phyloP scores from a whole-genome alignment of 2,329 filamentous ascomycete species.

The Talaromyces sp. region DNA sequence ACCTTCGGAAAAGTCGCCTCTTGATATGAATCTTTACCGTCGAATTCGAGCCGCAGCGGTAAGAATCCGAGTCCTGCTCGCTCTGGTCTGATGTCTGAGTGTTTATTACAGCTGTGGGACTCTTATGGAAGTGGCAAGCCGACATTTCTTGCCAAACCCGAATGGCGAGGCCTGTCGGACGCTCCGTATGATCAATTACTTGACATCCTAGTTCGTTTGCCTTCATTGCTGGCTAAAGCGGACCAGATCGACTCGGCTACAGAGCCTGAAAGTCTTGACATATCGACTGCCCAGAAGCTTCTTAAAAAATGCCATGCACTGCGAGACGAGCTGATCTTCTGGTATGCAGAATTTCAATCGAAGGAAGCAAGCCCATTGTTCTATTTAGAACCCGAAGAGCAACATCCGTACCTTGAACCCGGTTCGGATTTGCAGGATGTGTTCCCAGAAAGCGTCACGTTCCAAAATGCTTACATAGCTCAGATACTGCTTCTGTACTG shows the following conservation, averaged over 20 bases:
- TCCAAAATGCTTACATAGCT: slow-evolving; percentile 9
- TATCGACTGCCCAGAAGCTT: neutral
- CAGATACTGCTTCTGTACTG: slow-evolving; percentile 9
- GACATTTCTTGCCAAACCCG: slow-evolving; percentile 9
- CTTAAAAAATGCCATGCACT: slow-evolving; percentile 5
- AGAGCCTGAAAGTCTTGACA: neutral
- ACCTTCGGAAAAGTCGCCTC: slow-evolving; percentile 5
- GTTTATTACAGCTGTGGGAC: slow-evolving; percentile 4
- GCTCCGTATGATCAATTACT: slow-evolving; percentile 8
- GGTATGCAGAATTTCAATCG: slow-evolving; percentile 9
- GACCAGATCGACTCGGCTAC: slow-evolving; percentile 7
- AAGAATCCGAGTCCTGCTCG: neutral
- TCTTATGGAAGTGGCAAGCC: slow-evolving; percentile 9
- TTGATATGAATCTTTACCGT: slow-evolving; percentile 11
- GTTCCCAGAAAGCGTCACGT: slow-evolving; percentile 8
- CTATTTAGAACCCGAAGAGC: slow-evolving; percentile 8
- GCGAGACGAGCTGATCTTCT: slow-evolving; percentile 5
- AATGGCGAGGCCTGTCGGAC: slow-evolving; percentile 11
- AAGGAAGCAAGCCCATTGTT: slow-evolving; percentile 7
- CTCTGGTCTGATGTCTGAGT: neutral
- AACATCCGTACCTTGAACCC: slow-evolving; percentile 10
- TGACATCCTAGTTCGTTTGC: slow-evolving; percentile 9
- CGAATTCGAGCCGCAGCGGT: slow-evolving; percentile 11
- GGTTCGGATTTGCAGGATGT: slow-evolving; percentile 5
- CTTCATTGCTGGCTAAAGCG: slow-evolving; percentile 6